Evolutionary conservation across 176 grass and related monocot genomes (phyloP).

Genomic region (Oryza glaberrima): DNA sequence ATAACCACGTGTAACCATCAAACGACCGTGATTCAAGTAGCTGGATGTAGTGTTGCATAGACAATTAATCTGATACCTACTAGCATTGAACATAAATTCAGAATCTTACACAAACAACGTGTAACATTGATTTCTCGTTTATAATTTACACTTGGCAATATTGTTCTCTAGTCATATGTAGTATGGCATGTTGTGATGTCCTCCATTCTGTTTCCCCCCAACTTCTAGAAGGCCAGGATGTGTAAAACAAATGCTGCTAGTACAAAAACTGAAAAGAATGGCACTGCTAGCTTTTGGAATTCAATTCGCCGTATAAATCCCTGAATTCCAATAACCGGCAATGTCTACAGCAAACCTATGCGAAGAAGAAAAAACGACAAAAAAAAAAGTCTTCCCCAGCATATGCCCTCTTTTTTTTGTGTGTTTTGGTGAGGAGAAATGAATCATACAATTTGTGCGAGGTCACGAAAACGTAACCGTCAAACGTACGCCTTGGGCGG

Average conservation of each 20-base stretch:
- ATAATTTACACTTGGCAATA: conserved; percentile 41
- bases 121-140: not conserved
- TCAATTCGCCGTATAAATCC: conserved; percentile 35
- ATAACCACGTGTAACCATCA: too few relatives aligned
- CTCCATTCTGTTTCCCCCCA: not conserved
- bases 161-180: conserved; percentile 13
- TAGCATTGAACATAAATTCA: not conserved
- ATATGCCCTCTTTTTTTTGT: not conserved
- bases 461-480: conserved; percentile 13
- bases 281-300: conserved; percentile 48
- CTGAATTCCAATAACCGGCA: conserved; percentile 48
- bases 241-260: not conserved
- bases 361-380: not conserved
- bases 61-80: not conserved
- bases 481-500: conserved; percentile 60
- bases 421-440: conserved; percentile 33
- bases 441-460: conserved; percentile 36
- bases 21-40: not conserved
- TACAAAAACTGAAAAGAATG: conserved; percentile 38
- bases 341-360: conserved; percentile 37
- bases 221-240: conserved; percentile 43
- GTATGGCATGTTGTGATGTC: conserved; percentile 6
- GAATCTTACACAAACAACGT: not conserved
- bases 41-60: not conserved
- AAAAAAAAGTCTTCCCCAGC: conserved; percentile 11